Evolutionary conservation across 129 eudicot species (phyloP).

Genomic region (Dittrichia graveolens): DNA sequence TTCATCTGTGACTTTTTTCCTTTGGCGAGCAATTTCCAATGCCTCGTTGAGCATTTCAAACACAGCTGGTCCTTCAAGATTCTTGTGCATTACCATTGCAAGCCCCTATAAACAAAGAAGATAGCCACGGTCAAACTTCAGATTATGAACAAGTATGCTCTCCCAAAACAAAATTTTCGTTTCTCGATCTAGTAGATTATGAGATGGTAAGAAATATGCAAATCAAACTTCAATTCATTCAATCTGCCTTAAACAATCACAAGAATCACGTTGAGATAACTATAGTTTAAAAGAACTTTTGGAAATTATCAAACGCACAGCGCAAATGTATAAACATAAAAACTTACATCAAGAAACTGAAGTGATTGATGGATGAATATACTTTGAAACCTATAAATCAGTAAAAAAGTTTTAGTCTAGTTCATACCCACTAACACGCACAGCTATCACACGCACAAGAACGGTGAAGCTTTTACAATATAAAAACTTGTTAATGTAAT

Average conservation of each 20-base stretch:
- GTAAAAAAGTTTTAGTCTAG: background rate
- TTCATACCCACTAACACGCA: background rate
- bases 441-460: too few relatives aligned
- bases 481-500: too few relatives aligned
- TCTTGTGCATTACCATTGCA: constrained; percentile 98
- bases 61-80: constrained; percentile 85
- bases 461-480: too few relatives aligned
- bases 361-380: background rate
- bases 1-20: constrained; percentile 71
- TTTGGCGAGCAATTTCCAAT: constrained; percentile 58
- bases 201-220: background rate
- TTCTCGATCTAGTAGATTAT: background rate
- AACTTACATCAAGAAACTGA: background rate
- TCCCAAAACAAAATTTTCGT: too few relatives aligned
- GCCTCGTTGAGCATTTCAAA: constrained; percentile 85
- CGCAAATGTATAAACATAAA: background rate
- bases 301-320: background rate
- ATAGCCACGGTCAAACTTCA: constrained; percentile 9
- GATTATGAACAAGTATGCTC: background rate
- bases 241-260: constrained; percentile 14
- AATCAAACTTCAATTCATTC: constrained; percentile 13
- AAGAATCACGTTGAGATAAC: background rate
- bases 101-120: constrained; percentile 60
- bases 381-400: constrained; percentile 13
- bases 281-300: background rate